Percentiles rank a stretch among this genome's conserved stretches.
Conservation (phyloP, 164 flowering plant species). For the Euptelea pleiosperma region DNA sequence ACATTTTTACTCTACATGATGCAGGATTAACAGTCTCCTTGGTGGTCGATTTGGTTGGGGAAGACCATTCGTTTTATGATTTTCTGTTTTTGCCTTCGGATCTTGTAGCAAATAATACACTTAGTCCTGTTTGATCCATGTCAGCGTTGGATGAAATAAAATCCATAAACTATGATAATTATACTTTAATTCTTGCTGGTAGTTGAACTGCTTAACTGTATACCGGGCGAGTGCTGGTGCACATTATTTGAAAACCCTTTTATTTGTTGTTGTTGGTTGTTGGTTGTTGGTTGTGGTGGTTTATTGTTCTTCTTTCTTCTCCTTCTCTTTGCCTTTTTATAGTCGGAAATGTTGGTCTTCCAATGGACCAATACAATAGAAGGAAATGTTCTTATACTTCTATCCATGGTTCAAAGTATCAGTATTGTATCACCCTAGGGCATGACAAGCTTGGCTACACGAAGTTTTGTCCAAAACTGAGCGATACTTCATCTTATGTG, state of each 20-base stretch:
- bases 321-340: no score
- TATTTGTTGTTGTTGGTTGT: not conserved
- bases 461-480: no score
- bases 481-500: no score
- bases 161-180: not conserved
- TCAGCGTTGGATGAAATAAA: conserved; percentile 14
- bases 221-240: not conserved
- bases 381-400: no score
- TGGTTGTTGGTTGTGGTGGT: not conserved
- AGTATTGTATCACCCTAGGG: no score
- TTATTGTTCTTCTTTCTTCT: no score
- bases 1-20: not conserved
- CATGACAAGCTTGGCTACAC: no score
- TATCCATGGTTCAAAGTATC: no score
- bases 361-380: no score
- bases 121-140: conserved; percentile 1
- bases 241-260: not conserved
- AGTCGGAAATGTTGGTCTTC: no score
- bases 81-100: not conserved
- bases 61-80: conserved; percentile 1
- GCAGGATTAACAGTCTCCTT: conserved; percentile 10
- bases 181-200: not conserved
- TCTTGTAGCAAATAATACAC: conserved; percentile 5
- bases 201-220: not conserved
- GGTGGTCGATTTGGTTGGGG: not conserved